Conservation (phyloP, 495 filamentous ascomycete genomes). For the Sabuloglossum arenarium region DNA sequence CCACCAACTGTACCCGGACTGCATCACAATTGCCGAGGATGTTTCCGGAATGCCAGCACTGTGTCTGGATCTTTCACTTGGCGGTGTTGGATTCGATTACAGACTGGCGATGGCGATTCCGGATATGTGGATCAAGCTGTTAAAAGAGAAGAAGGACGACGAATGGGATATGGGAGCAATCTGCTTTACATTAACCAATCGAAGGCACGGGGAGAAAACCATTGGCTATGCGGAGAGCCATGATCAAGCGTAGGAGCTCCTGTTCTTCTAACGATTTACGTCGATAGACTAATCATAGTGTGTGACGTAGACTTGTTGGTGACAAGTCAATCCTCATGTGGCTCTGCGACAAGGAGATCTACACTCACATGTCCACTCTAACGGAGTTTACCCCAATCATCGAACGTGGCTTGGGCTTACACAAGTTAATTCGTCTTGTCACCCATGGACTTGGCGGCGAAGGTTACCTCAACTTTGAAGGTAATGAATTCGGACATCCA, state of each 20-base stretch:
- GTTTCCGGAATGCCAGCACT: slow-evolving; percentile 96
- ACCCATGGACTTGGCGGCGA: slow-evolving; percentile 92
- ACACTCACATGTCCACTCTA: slow-evolving; percentile 88
- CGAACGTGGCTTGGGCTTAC: slow-evolving; percentile 71
- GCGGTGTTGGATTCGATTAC: slow-evolving; percentile 93
- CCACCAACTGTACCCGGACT: slow-evolving; percentile 64
- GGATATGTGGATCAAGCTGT: slow-evolving; percentile 95
- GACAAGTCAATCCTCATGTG: slow-evolving; percentile 96
- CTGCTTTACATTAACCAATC: slow-evolving; percentile 70
- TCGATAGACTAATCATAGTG: slow-evolving; percentile 9
- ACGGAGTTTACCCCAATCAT: slow-evolving; percentile 74
- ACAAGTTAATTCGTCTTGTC: slow-evolving; percentile 92
- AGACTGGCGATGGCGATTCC: slow-evolving; percentile 94
- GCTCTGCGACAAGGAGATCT: slow-evolving; percentile 92
- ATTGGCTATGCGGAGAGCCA: slow-evolving; percentile 96
- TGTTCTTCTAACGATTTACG: background rate
- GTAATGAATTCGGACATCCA: slow-evolving; percentile 96
- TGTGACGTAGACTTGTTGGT: slow-evolving; percentile 53
- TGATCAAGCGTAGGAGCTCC: slow-evolving; percentile 73
- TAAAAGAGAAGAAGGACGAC: slow-evolving; percentile 81
- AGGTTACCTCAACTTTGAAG: slow-evolving; percentile 95
- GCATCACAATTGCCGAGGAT: slow-evolving; percentile 86
- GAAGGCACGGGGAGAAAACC: slow-evolving; percentile 91
- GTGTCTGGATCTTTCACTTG: slow-evolving; percentile 64
- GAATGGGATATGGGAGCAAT: slow-evolving; percentile 87